These are phyloP conservation scores for Mycena crocata DNA, from an alignment of 768 basidiomycete species.

Conservation along the genomic window DNA sequence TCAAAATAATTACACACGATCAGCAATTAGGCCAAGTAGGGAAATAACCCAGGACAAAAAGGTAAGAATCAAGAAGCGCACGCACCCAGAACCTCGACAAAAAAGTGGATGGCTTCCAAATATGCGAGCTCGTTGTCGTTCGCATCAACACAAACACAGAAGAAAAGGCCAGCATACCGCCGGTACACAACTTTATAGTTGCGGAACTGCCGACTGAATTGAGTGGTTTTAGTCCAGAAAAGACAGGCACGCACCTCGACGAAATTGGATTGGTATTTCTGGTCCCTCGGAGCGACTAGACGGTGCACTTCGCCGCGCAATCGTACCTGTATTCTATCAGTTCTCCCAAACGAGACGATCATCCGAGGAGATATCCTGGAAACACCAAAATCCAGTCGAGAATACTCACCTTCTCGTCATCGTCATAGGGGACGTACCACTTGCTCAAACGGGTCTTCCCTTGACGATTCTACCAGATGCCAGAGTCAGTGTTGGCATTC, in stretches of 20 bases:
- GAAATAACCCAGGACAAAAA: not conserved
- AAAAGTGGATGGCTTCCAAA: slow-evolving; percentile 96
- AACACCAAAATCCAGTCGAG: not conserved
- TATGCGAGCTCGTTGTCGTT: slow-evolving; percentile 99
- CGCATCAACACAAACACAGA: slow-evolving; percentile 96
- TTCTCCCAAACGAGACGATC: no score
- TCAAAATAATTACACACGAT: not conserved
- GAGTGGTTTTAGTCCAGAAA: not conserved
- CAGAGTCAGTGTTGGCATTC: slow-evolving; percentile 12
- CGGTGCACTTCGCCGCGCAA: slow-evolving; percentile 97
- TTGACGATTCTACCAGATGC: slow-evolving; percentile 86
- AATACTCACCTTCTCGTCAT: slow-evolving; percentile 91
- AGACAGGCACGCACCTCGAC: slow-evolving; percentile 77
- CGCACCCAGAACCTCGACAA: slow-evolving; percentile 96
- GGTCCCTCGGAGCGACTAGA: slow-evolving; percentile 94
- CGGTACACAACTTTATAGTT: slow-evolving; percentile 98
- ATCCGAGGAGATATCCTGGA: no score
- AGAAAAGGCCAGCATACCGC: slow-evolving; percentile 97
- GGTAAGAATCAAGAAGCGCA: slow-evolving; percentile 14
- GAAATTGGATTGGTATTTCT: slow-evolving; percentile 99
- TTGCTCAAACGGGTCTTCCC: slow-evolving; percentile 97
- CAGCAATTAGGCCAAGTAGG: no score
- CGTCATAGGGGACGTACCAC: slow-evolving; percentile 99
- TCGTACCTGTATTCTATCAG: slow-evolving; percentile 70
- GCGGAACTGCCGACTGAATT: slow-evolving; percentile 73